Base-by-base conservation (phyloP, 352 stramenopile genomes). In the Globisporangium cederbergense region DNA sequence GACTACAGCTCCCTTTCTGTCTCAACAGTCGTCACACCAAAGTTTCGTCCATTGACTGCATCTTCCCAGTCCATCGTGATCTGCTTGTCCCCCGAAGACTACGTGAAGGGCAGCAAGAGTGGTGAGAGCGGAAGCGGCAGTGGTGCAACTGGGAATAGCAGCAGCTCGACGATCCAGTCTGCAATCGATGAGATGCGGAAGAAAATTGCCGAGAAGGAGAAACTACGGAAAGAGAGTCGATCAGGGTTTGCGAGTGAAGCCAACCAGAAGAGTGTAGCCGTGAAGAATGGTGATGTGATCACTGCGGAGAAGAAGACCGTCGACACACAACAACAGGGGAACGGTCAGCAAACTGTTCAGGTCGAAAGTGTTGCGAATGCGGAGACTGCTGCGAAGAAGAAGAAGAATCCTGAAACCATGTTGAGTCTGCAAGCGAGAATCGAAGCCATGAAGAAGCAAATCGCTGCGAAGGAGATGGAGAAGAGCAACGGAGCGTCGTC, bases 21-120 rank as follows among this genome's bases (percentile, higher is more conserved):
- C n/a, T 47, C 56, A 36, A 43, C 45, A 49, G n/a, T 36, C 25
- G n/a, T 46, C 42, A 77, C 71, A 4, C 69, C 71, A 4, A 67
- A 78, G 46, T 74, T 88, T 20, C 75, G 75, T 11, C 85, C 83
- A 14, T 38, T 92, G 53, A 92, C 83, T n/a, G 85, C 83, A 2
- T 74, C 73, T 20, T 78, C 71, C 13, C 81, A 94, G 68, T 90
- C 80, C 13, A 18, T 91, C 18, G 81, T 94, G 52, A 92, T 94
- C 62, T 72, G 68, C 2, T 58, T 94, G 18, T 83, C 66, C 3
- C 61, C 70, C 14, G 79, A 88, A 34, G 83, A 93, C 53, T 85
- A 75, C 51, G 42, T 45, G 43, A 75, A 60, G 20, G 68, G 25
- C 32, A 72, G 46, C 16, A 59, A 67, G 32, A 57, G 58, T 64